Base-by-base conservation (phyloP, 257 asterid species). In the Solanum chiquidenum region DNA sequence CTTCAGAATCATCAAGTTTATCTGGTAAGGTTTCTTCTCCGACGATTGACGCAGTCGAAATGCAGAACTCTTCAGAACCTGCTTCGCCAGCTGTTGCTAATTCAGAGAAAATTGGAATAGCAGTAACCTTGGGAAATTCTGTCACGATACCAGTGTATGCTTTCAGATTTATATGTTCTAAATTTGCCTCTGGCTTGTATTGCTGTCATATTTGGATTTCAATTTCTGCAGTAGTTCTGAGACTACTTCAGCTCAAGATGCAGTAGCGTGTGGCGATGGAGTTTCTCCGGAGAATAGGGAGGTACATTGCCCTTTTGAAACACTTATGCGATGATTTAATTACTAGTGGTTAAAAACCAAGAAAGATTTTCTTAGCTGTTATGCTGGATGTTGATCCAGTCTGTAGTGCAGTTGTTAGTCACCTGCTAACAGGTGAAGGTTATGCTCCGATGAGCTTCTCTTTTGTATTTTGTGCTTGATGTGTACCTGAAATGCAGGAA, bases 141-240 rank as follows among this genome's bases (percentile, higher is more conserved):
- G 86, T 87, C 31, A 87, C 91, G 62, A 86, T 90, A 37, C 93
- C 95, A 84, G 86, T 44, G 98, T 96, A 94, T 7, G 85, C 86
- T 89, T 40, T 91, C 40, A 12, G 27, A 69, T 85, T 72, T 85
- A n/a, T 73, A 68, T 86, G 16, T 42, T 83, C 46, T 68, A 40
- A 38, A 44, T 90, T 83, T 88, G 87, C 88, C 89, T 82, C 7
- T 31, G 85, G 40, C 40, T 44, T 44, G 66, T 79, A 5, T 82
- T 82, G 44, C 44, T 29, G 31, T 82, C 42, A 9, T 49, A 82
- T 18, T 82, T 80, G 40, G 40, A 31, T 31, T 31, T 80, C 88
- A 86, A 40, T 93, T 66, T 84, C 88, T 90, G 86, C 92, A 93
- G 98, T 87, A 84, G 90, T 74, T 85, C 95, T 40, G 92, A 89